Evolutionary conservation across 164 flowering plant genomes (phyloP), one percentile per base, ranked within the genome.

Genomic region (Pachysandra terminalis): DNA sequence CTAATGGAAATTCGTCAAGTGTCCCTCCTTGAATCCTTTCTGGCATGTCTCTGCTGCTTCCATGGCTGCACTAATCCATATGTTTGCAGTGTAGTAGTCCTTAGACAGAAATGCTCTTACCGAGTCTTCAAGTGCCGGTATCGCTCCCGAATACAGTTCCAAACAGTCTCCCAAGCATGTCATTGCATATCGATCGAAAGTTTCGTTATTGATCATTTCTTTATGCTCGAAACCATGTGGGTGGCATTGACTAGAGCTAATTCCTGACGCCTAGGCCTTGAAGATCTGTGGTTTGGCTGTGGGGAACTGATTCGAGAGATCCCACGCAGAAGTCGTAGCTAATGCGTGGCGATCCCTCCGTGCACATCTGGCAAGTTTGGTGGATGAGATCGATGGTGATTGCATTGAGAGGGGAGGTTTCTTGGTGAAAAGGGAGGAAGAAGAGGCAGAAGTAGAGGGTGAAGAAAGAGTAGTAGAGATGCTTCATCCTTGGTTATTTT

Each of bases 171-270:
- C 24, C 59, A 84, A 69, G 67, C 84, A 55, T 15, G 19, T 25
- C 49, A 27, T 13, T 19, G 61, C 48, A 25, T 12, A 52, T 2
- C 35, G 71, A 56, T 73, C 81, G 0, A 32, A 58, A 23, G 28
- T 26, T 26, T 26, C 48, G 14, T 27, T 58, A n/a, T 22, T 28
- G 69, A 5, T 61, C 80, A 23, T 28, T 66, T 56, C 23, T 64
- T 3, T 24, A 85, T 73, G 65, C 5, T 67, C 10, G 71, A 62
- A 41, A 69, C 16, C 0, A 80, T 74, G 68, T 19, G 24, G 24
- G 80, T 82, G 9, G 83, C 77, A n/a, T 83, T 80, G 3, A 63
- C 25, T 0, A 75, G 55, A 14, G 84, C 85, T 12, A 83, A 65
- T 63, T 81, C 75, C 78, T 54, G 35, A 81, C 19, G 0, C 73